Conservation (phyloP, 2,329 filamentous ascomycete genomes). For the Botrytis aclada region DNA sequence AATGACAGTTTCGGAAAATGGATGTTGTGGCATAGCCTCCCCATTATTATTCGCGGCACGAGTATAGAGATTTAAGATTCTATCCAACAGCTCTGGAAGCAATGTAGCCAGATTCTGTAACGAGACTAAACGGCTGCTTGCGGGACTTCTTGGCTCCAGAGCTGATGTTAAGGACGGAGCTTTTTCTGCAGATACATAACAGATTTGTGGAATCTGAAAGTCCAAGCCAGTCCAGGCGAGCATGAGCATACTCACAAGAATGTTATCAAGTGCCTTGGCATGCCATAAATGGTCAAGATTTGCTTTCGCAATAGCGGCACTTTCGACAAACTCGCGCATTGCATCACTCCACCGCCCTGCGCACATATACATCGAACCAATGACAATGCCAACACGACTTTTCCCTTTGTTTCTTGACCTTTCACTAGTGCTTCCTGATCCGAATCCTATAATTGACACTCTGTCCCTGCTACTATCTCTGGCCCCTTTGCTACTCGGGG, state of each 20-base stretch:
- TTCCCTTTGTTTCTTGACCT: constrained; percentile 77
- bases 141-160: constrained; percentile 36
- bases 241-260: constrained; percentile 77
- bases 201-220: constrained; percentile 68
- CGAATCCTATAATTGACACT: constrained; percentile 69
- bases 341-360: constrained; percentile 89
- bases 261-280: constrained; percentile 87
- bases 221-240: constrained; percentile 81
- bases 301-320: constrained; percentile 70
- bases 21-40: constrained; percentile 68
- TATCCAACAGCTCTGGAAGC: constrained; percentile 71
- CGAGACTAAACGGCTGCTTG: constrained; percentile 36
- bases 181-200: constrained; percentile 40
- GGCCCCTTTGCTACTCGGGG: constrained; percentile 20
- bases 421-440: constrained; percentile 68
- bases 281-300: constrained; percentile 96
- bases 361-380: constrained; percentile 83
- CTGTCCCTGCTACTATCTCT: constrained; percentile 43
- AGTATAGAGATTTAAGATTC: constrained; percentile 71
- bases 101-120: constrained; percentile 54
- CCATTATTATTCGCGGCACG: constrained; percentile 59
- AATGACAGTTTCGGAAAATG: constrained; percentile 70
- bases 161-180: constrained; percentile 26
- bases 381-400: constrained; percentile 72
- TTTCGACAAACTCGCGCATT: constrained; percentile 77